Conservation (phyloP, 2,329 filamentous ascomycete genomes). For the Colletotrichum falcatum region DNA sequence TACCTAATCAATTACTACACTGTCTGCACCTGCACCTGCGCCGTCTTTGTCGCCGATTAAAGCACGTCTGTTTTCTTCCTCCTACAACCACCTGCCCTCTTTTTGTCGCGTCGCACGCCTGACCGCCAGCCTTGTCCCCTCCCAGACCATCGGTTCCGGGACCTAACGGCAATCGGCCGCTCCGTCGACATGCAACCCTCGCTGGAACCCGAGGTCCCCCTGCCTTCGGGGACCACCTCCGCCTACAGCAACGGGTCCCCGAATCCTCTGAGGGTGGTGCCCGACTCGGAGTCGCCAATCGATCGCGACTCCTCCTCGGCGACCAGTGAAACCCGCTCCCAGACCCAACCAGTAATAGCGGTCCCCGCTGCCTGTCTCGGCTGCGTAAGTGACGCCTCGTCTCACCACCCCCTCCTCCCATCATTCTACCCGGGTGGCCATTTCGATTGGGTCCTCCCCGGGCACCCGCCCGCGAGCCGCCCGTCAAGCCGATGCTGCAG, state of each 20-base stretch:
- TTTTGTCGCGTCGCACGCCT: not conserved
- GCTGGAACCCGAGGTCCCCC: constrained; percentile 30
- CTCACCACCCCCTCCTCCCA: not conserved
- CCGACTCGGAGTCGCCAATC: constrained; percentile 41
- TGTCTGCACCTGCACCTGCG: too few relatives aligned
- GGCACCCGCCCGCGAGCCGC: not conserved
- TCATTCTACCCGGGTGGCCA: not conserved
- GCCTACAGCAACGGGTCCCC: constrained; percentile 37
- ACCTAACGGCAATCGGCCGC: not conserved
- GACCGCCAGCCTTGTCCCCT: not conserved
- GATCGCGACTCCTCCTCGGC: constrained; percentile 41
- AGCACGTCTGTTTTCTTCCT: not conserved
- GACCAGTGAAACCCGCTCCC: constrained; percentile 41
- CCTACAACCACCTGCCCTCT: constrained; percentile 15
- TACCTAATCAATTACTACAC: not conserved
- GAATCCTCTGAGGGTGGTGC: constrained; percentile 19
- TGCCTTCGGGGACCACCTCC: constrained; percentile 33
- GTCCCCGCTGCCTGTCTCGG: constrained; percentile 66
- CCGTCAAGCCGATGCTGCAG: not conserved
- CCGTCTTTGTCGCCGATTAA: constrained; percentile 5
- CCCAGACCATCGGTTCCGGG: not conserved
- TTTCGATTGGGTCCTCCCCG: constrained; percentile 3
- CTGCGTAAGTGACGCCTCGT: constrained; percentile 58
- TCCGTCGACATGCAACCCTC: constrained; percentile 26
- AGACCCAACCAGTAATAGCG: constrained; percentile 50